A percentile compares a stretch with the other conserved stretches of the same genome.
These are phyloP conservation scores for Emericellopsis cladophorae DNA, from an alignment of 2,329 filamentous ascomycete genomes.

Conservation along the genomic window DNA sequence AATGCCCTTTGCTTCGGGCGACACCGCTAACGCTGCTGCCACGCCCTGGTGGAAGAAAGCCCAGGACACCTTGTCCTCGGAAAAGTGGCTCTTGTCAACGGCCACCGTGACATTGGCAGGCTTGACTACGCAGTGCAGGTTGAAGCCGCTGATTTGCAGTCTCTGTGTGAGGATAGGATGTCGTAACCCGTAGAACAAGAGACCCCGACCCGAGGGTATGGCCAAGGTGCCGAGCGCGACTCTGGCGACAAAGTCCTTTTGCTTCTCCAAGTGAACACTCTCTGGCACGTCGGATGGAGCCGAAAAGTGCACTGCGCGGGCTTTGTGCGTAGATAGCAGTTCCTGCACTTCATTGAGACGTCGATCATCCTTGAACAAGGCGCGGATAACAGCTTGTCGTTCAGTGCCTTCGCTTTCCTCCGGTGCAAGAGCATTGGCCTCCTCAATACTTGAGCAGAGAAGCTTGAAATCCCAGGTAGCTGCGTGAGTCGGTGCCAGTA, in stretches of 20 bases:
- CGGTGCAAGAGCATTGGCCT: conserved; percentile 44
- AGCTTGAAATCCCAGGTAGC: conserved; percentile 63
- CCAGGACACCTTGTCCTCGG: conserved; percentile 96
- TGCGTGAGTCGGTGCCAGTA: conserved; percentile 47
- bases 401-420: conserved; percentile 77
- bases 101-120: conserved; percentile 85
- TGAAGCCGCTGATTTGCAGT: conserved; percentile 81
- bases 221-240: conserved; percentile 81
- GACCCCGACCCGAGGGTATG: conserved; percentile 73
- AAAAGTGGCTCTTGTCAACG: conserved; percentile 78
- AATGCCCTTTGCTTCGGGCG: conserved; percentile 78
- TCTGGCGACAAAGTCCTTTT: conserved; percentile 80
- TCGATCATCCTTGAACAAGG: conserved; percentile 86
- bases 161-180: conserved; percentile 87
- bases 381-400: conserved; percentile 66
- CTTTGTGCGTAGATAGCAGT: conserved; percentile 74
- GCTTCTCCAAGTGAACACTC: conserved; percentile 76
- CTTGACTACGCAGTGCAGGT: conserved; percentile 80
- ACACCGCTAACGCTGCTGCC: conserved; percentile 84
- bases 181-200: conserved; percentile 79
- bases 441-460: conserved; percentile 58
- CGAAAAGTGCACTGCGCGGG: conserved; percentile 66
- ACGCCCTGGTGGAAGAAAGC: conserved; percentile 97
- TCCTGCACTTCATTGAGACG: conserved; percentile 76
- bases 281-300: conserved; percentile 71